phyloP scores from a whole-genome alignment of 805 yeast genomes.

The Hanseniaspora taiwanica region DNA sequence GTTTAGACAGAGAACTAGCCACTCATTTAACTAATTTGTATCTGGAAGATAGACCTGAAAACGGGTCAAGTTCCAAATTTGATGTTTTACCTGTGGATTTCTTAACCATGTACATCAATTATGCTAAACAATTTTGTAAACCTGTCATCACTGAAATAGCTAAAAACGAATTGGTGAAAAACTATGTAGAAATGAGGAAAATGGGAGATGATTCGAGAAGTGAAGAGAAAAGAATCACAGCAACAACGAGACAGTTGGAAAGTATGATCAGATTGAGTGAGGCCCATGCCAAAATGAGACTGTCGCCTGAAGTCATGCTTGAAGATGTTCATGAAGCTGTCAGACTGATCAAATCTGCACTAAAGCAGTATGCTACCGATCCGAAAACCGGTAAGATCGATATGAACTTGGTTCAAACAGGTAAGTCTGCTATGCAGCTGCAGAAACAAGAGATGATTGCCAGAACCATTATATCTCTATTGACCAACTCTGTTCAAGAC shows the following conservation, averaged over 20 bases:
- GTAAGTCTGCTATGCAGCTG: conserved; percentile 80
- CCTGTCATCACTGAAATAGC: conserved; percentile 78
- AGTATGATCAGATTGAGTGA: conserved; percentile 89
- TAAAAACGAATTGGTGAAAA: conserved; percentile 69
- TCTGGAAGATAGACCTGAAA: conserved; percentile 71
- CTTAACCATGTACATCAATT: conserved; percentile 78
- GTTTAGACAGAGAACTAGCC: conserved; percentile 74
- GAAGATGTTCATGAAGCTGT: conserved; percentile 89
- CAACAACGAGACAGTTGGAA: conserved; percentile 94
- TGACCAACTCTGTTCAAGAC: conserved; percentile 36
- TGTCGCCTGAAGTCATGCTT: conserved; percentile 55
- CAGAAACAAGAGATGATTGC: conserved; percentile 59
- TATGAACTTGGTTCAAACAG: conserved; percentile 94
- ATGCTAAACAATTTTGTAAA: conserved; percentile 73
- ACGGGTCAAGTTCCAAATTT: conserved; percentile 36
- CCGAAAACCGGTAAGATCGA: conserved; percentile 94
- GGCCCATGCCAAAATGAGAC: conserved; percentile 95
- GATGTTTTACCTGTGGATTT: conserved; percentile 79
- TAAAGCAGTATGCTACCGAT: conserved; percentile 96
- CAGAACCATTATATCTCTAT: conserved; percentile 40
- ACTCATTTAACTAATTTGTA: conserved; percentile 84
- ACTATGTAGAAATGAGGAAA: conserved; percentile 88
- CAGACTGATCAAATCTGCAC: conserved; percentile 81
- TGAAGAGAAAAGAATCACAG: conserved; percentile 85
- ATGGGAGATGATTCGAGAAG: conserved; percentile 84